A percentile compares a stretch with the other conserved stretches of the same genome.
phyloP scores from a whole-genome alignment of 2,329 filamentous ascomycete genomes.

The Graphilbum ipis-grandicollis region DNA sequence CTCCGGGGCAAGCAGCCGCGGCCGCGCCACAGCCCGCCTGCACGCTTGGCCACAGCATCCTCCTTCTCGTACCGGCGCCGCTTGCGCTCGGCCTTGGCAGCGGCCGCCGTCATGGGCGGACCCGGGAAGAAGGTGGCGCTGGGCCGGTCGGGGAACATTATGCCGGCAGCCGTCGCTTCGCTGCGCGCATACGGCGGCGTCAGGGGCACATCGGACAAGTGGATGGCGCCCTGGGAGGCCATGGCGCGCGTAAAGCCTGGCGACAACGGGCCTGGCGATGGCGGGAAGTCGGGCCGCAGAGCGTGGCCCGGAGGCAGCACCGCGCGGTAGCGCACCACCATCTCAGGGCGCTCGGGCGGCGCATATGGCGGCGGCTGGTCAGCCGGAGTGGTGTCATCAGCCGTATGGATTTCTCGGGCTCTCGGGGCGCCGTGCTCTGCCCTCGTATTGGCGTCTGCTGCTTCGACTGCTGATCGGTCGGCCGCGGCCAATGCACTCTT shows the following conservation, averaged over 20 bases:
- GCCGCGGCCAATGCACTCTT: neutral
- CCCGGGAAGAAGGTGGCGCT: constrained; percentile 20
- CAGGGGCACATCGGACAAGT: constrained; percentile 40
- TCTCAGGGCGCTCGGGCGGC: constrained; percentile 22
- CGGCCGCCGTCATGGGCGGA: constrained; percentile 1
- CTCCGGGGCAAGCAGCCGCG: constrained; percentile 42
- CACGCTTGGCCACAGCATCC: constrained; percentile 37
- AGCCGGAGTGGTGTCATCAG: neutral
- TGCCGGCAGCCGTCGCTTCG: constrained; percentile 9
- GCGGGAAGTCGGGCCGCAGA: constrained; percentile 27
- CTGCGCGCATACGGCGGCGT: constrained; percentile 21
- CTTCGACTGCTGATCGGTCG: no score
- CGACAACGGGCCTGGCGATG: constrained; percentile 43
- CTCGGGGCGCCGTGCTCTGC: no score
- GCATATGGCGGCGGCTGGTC: constrained; percentile 36
- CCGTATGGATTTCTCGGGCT: no score
- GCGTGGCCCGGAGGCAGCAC: constrained; percentile 39
- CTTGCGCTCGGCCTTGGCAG: constrained; percentile 29
- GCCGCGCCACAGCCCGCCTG: constrained; percentile 47
- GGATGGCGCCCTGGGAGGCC: constrained; percentile 42
- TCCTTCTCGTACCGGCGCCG: constrained; percentile 47
- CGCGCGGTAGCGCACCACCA: constrained; percentile 32
- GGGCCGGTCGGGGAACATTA: constrained; percentile 25
- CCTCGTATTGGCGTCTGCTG: no score
- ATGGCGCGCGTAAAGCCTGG: constrained; percentile 45